Conservation (phyloP, 306 rosid genomes). For the Dalbergia cultrata region DNA sequence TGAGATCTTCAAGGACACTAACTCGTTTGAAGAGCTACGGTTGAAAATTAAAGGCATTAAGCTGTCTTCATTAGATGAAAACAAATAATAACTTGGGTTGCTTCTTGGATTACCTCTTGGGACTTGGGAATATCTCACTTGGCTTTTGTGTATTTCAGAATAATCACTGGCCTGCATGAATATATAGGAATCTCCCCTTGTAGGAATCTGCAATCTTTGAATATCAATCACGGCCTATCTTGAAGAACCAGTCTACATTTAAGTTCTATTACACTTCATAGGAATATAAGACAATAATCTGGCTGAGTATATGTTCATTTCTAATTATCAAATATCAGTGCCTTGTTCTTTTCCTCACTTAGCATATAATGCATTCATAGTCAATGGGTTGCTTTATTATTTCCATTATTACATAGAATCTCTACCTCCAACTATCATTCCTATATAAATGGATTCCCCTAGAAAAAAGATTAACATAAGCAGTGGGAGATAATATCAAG, state of each 20-base stretch:
- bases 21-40: no score
- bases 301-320: background rate
- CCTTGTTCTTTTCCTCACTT: no score
- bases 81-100: background rate
- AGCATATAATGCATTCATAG: no score
- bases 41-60: no score
- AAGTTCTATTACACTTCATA: no score
- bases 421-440: background rate
- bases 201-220: background rate
- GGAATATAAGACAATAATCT: background rate
- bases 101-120: background rate
- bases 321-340: no score
- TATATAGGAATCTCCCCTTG: background rate
- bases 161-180: conserved; percentile 6
- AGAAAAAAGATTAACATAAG: background rate
- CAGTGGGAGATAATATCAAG: conserved; percentile 24
- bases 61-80: conserved; percentile 13
- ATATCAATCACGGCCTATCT: no score
- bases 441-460: background rate
- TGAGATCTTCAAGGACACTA: no score
- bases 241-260: no score
- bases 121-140: no score
- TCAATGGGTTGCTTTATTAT: no score
- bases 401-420: background rate
- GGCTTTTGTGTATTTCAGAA: background rate